Conservation (phyloP, 208 protist species). For the Leishmania braziliensis region DNA sequence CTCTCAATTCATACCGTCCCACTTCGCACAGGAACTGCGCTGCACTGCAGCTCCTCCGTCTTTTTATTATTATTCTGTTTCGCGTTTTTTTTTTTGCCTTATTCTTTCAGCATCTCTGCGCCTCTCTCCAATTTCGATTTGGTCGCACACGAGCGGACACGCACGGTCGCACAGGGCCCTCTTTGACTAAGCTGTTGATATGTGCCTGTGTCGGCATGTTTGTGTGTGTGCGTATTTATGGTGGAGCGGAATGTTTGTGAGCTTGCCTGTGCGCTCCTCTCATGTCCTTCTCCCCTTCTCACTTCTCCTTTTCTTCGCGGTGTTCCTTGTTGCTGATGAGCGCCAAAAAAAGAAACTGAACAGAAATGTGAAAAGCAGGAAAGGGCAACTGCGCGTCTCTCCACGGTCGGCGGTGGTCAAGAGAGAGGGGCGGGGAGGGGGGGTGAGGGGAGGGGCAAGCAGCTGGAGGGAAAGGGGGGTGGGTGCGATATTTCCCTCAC, state of each 20-base stretch:
- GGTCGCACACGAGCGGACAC: neutral
- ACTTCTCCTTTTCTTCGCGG: neutral
- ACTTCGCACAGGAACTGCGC: neutral
- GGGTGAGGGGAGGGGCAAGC: neutral
- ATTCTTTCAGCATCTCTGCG: neutral
- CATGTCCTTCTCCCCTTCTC: neutral
- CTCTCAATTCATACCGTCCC: neutral
- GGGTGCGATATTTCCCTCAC: neutral
- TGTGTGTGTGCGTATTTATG: neutral
- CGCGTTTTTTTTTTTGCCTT: neutral
- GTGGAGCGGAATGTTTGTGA: neutral
- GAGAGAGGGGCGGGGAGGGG: no score
- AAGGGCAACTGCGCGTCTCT: neutral
- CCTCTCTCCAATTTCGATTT: neutral
- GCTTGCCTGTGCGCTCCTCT: neutral
- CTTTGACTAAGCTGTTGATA: neutral
- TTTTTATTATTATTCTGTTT: no score
- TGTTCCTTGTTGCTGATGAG: neutral
- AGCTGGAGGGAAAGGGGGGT: neutral
- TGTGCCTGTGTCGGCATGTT: neutral
- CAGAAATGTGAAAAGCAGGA: neutral
- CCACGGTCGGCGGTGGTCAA: neutral
- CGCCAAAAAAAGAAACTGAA: neutral
- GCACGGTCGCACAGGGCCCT: neutral
- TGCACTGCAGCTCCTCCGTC: neutral